These are phyloP conservation scores for Mycogone perniciosa DNA, from an alignment of 2,329 filamentous ascomycete species.

Conservation along the genomic window DNA sequence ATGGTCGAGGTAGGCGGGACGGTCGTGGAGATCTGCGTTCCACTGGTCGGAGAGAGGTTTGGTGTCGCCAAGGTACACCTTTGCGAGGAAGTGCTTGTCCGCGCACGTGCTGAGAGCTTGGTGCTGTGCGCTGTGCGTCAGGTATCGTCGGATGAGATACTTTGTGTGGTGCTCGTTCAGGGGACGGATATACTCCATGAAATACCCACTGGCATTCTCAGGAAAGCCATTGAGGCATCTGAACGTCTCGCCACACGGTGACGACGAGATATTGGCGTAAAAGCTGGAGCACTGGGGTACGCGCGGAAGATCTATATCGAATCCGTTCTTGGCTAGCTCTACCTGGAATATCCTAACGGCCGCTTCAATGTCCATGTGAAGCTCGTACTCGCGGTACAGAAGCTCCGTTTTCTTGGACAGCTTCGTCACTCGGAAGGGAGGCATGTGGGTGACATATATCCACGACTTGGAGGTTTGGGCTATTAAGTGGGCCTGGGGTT, in stretches of 20 bases:
- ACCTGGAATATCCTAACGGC: conserved; percentile 5
- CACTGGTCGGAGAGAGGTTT: conserved; percentile 11
- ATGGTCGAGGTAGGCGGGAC: conserved; percentile 20
- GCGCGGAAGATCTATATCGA: conserved; percentile 11
- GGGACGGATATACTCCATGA: conserved; percentile 15
- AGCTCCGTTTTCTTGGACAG: conserved; percentile 3
- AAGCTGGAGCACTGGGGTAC: conserved; percentile 8
- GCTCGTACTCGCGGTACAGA: conserved; percentile 9
- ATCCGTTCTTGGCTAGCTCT: background rate
- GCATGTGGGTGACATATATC: conserved; percentile 11
- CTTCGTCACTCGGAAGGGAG: conserved; percentile 11
- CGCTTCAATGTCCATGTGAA: conserved; percentile 6
- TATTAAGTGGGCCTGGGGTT: conserved; percentile 8
- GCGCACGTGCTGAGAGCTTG: conserved; percentile 7
- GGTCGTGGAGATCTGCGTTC: conserved; percentile 11
- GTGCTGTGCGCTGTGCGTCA: conserved; percentile 9
- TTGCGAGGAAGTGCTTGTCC: conserved; percentile 12
- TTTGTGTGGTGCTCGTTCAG: conserved; percentile 12
- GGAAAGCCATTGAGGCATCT: conserved; percentile 6
- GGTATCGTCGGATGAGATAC: conserved; percentile 13
- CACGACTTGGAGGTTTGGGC: conserved; percentile 9
- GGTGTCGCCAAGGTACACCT: conserved; percentile 12
- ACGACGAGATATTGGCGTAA: conserved; percentile 9
- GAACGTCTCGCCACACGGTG: conserved; percentile 7
- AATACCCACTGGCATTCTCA: conserved; percentile 9